Evolutionary conservation across 75 land plant species (phyloP), one percentile per base, ranked within the genome.

Genomic region (Picea sitchensis): DNA sequence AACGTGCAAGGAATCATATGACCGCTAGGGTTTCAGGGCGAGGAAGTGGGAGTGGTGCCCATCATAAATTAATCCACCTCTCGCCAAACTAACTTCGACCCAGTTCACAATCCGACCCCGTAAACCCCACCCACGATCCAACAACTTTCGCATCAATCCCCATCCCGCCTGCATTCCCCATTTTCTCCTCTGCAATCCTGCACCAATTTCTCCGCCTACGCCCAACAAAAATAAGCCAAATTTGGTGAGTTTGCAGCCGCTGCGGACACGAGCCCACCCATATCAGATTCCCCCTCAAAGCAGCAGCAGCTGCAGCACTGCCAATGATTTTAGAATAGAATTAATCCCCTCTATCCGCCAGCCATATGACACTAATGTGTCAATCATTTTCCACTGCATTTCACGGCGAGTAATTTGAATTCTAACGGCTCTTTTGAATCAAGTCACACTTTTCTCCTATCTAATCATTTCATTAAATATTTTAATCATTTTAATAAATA

Each of bases 91-190:
- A 62, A 62, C 23, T 20, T 21, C 21, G 64, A 62, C 64, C 64
- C 64, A 62, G 23, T 20, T 62, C 64, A 21, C 21, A 62, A n/a
- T 18, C 64, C 23, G 64, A 21, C 64, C 64, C 64, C 64, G n/a
- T 21, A 62, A 62, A 62, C 20, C 64, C 20, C 64, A 21, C 20
- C 64, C 64, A 62, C 20, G 64, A 62, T 21, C 21, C 23, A 62
- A 62, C 64, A 62, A 62, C 64, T 62, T 20, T 62, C 21, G 64
- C 64, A 62, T 62, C 64, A 62, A 21, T 62, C 64, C 64, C 64
- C 64, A 62, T 62, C 64, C 23, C 21, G 21, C 64, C 23, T 18
- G 64, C 20, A 62, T 62, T 62, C n/a, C 64, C 64, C 18, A 62
- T 20, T 62, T 62, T 62, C 21, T 62, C 12, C 64, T 62, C 64